Base-by-base conservation (phyloP, 192 early-diverging fungal genomes). In the Rhizophagus sp. region DNA sequence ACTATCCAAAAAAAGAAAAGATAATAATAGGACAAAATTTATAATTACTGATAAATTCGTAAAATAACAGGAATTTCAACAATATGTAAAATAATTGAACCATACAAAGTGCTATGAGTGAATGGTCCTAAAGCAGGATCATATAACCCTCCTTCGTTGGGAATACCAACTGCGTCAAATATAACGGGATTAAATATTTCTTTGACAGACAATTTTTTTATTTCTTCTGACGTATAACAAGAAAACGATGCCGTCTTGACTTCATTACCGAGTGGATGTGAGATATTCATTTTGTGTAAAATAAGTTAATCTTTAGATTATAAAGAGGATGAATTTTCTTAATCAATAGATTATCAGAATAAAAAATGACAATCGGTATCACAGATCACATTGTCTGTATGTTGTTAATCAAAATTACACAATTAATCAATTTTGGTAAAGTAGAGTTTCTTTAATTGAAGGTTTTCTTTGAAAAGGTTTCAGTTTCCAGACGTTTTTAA, bases 81-180 rank as follows among this genome's bases (percentile, higher is more conserved):
- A 36, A 47, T 30, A 4, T 63, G 7, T 4, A 36, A 36, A 36
- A 7, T 41, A 36, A 3, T 36, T 12, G 66, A 10, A 6, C 62
- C 87, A 83, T 90, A 92, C 90, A 92, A 81, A 82, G 93, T 89
- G 79, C 89, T 85, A 83, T 93, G 93, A 80, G 92, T 91, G 82
- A 95, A 93, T 52, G 98, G 98, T 44, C 98, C 98, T 81, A 99
- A 91, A 8, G 95, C 93, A 44, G 94, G 88, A 88, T 99, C 97
- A 79, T 99, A 98, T 30, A 98, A 89, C 76, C 98, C 98, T 67
- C 95, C 96, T 64, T 89, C 90, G 0, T 90, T 96, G 12, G 98
- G 98, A 80, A 98, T 95, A 72, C 93, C 92, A 33, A 97, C 84
- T 25, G 90, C 91, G 89, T 99, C 97, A 78, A 98, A 93, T 33